Conservation (phyloP, 805 yeast genomes). For the Zygosaccharomyces siamensis region DNA sequence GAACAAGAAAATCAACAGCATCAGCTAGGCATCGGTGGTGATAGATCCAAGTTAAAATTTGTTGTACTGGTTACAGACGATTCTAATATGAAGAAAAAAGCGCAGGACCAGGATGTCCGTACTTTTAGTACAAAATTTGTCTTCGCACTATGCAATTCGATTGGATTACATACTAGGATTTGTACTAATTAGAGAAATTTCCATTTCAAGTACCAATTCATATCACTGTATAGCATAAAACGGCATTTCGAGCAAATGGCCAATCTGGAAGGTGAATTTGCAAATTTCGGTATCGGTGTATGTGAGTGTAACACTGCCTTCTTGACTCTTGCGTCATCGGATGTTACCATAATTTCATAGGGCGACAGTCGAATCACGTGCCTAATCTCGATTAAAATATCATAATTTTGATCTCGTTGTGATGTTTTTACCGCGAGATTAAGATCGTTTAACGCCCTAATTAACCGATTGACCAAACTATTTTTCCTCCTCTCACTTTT, state of each 20-base stretch:
- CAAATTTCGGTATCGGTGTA: neutral
- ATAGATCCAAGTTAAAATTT: constrained; percentile 42
- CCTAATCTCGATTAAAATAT: constrained; percentile 6
- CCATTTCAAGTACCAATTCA: constrained; percentile 23
- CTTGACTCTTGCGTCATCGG: neutral
- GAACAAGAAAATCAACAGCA: constrained; percentile 8
- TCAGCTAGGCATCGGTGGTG: constrained; percentile 18
- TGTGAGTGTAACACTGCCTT: constrained; percentile 7
- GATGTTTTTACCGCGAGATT: constrained; percentile 4
- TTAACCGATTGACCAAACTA: neutral
- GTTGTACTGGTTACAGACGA: constrained; percentile 71
- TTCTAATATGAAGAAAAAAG: constrained; percentile 62
- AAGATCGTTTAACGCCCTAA: neutral
- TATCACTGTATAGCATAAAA: constrained; percentile 15
- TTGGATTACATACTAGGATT: constrained; percentile 19
- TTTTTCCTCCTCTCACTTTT: no score
- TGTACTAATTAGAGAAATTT: constrained; percentile 24
- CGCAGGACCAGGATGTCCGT: constrained; percentile 34
- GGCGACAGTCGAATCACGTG: constrained; percentile 4
- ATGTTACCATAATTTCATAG: constrained; percentile 9
- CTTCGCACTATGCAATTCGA: constrained; percentile 31
- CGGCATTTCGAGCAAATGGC: constrained; percentile 18
- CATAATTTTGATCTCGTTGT: constrained; percentile 1
- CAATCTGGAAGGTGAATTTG: constrained; percentile 3
- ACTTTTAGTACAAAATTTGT: constrained; percentile 35